Conservation (phyloP, 352 stramenopile genomes). For the Albugo laibachii region DNA sequence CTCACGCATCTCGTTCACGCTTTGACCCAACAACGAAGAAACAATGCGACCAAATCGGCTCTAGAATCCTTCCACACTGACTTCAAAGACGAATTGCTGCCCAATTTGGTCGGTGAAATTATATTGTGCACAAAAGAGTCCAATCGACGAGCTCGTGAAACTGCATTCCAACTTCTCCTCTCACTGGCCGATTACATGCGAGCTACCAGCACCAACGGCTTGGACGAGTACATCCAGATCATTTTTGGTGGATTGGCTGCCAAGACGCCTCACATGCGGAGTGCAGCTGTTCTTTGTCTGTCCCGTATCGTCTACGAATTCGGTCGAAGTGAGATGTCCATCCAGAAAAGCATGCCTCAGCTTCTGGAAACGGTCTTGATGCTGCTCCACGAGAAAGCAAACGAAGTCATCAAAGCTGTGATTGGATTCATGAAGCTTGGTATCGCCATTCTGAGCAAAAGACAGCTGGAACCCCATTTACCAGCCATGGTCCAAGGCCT, state of each 20-base stretch:
- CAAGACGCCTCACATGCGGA: slow-evolving; percentile 90
- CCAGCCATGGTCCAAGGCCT: slow-evolving; percentile 84
- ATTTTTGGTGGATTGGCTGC: slow-evolving; percentile 84
- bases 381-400: slow-evolving; percentile 83
- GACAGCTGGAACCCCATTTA: slow-evolving; percentile 80
- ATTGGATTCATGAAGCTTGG: slow-evolving; percentile 92
- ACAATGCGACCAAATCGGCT: slow-evolving; percentile 6
- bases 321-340: slow-evolving; percentile 38
- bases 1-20: slow-evolving; percentile 61
- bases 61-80: slow-evolving; percentile 16
- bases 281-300: slow-evolving; percentile 85
- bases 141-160: slow-evolving; percentile 85
- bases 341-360: slow-evolving; percentile 61
- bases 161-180: slow-evolving; percentile 68
- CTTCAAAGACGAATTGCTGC: slow-evolving; percentile 60
- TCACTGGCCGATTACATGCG: slow-evolving; percentile 64
- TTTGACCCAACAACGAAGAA: slow-evolving; percentile 36
- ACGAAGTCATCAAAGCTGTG: slow-evolving; percentile 92
- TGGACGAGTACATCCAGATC: slow-evolving; percentile 84
- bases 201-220: slow-evolving; percentile 37
- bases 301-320: slow-evolving; percentile 92
- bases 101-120: slow-evolving; percentile 87
- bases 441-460: slow-evolving; percentile 78
- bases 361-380: slow-evolving; percentile 86
- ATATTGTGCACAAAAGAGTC: slow-evolving; percentile 94